Percentiles rank a stretch among this genome's conserved stretches.
Conservation (phyloP, 2,329 filamentous ascomycete genomes). For the Cercospora zeina region DNA sequence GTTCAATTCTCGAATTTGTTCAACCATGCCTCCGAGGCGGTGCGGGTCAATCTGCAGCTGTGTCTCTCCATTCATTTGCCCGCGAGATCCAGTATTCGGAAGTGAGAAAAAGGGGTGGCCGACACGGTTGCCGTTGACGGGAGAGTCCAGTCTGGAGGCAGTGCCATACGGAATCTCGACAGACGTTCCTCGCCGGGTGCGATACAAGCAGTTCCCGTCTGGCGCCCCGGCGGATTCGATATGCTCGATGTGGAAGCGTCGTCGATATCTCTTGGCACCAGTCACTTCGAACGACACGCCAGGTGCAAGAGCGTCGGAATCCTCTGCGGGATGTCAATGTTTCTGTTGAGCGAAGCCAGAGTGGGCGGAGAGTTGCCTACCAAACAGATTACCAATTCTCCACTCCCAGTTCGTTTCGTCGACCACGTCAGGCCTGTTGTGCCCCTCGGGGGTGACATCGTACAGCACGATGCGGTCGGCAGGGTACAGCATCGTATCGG, state of each 20-base stretch:
- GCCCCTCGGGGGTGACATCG: slow-evolving; percentile 54
- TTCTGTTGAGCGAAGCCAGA: neutral
- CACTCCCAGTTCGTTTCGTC: slow-evolving; percentile 42
- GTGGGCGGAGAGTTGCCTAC: neutral
- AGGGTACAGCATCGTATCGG: slow-evolving; percentile 54
- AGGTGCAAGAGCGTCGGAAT: slow-evolving; percentile 63
- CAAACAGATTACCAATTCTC: slow-evolving; percentile 23
- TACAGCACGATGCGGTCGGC: slow-evolving; percentile 61
- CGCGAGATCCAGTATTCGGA: neutral
- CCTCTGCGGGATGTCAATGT: slow-evolving; percentile 1
- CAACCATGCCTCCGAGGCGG: slow-evolving; percentile 66
- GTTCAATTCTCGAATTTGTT: slow-evolving; percentile 67
- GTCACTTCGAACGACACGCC: slow-evolving; percentile 70
- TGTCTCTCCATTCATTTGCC: neutral
- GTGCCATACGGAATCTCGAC: slow-evolving; percentile 1
- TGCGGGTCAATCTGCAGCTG: slow-evolving; percentile 36
- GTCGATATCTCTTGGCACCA: slow-evolving; percentile 54
- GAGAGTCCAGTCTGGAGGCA: neutral
- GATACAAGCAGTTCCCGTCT: slow-evolving; percentile 22
- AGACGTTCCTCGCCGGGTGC: neutral
- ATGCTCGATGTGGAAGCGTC: slow-evolving; percentile 61
- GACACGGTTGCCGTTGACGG: neutral
- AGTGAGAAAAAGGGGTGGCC: neutral
- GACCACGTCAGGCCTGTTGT: slow-evolving; percentile 27
- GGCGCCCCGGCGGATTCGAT: slow-evolving; percentile 48